Base-by-base conservation (phyloP, 1,284 basidiomycete genomes). In the Puccinia triticina region DNA sequence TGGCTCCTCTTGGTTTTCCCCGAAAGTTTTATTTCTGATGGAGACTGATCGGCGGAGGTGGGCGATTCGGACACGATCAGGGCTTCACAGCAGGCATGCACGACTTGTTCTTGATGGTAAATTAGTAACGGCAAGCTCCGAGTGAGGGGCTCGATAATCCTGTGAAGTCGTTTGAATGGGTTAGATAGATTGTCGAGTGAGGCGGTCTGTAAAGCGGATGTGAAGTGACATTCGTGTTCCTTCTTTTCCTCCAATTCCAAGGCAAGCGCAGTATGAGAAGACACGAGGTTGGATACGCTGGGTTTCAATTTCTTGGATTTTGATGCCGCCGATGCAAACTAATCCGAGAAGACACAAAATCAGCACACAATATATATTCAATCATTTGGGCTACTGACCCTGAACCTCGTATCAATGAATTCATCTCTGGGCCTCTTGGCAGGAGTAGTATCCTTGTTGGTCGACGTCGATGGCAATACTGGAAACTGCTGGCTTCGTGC, bases 261-360 rank as follows among this genome's bases (percentile, higher is more conserved):
- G 34, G 18, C 29, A 50, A 75, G 55, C 18, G 29, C 59, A 32
- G 26, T 48, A 46, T 75, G 55, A 55, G 72, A 66, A 3, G 80
- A 74, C 7, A 82, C 72, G 26, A 82, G 57, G 59, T 32, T 73
- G 29, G 73, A 69, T 34, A 82, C 37, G 53, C 48, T 82, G 26
- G 74, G 61, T 48, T 77, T 82, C n/a, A 82, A 75, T 55, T 82
- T 82, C 43, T 82, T 82, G 26, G 74, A 76, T 57, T 76, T 74
- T n/a, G 81, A 76, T 7, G 74, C 74, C 23, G 81, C 53, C 59
- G 81, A 82, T 37, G 59, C 26, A 46, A 82, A 82, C 81, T 82
- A 55, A 57, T 59, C n/a, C n/a, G 26, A 53, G 4, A 67, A 55
- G 21, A 67, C 50, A 23, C n/a, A 23, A 21, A 12, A 32, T 53